Evolutionary conservation across 2,329 filamentous ascomycete genomes (phyloP).

Genomic region (Remersonia thermophila): DNA sequence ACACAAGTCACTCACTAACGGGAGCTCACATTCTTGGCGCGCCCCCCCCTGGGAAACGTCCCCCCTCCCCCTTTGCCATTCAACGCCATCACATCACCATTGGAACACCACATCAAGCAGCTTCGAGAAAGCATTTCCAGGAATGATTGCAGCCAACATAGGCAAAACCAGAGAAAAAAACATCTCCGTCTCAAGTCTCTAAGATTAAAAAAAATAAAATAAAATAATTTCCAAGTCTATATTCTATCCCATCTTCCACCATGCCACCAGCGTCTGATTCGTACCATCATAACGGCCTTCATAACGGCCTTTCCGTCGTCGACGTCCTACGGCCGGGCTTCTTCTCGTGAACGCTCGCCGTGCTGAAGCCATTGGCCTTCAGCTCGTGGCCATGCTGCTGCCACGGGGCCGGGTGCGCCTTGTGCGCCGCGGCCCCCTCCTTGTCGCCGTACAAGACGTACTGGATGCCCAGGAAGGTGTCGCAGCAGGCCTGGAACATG

Average conservation of each 20-base stretch:
- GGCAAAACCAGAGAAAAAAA: too few species aligned
- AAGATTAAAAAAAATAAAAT: too few species aligned
- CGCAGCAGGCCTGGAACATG: slow-evolving; percentile 68
- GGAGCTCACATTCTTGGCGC: too few species aligned
- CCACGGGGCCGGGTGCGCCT: slow-evolving; percentile 15
- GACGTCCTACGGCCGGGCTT: slow-evolving; percentile 12
- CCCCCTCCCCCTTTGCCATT: too few species aligned
- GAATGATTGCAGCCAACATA: too few species aligned
- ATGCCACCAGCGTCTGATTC: too few species aligned
- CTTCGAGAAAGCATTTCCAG: too few species aligned
- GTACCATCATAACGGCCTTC: not conserved
- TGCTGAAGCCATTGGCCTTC: slow-evolving; percentile 8
- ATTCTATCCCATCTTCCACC: slow-evolving; percentile 3
- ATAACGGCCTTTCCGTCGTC: slow-evolving; percentile 12
- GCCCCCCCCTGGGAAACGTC: too few species aligned
- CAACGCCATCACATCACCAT: too few species aligned
- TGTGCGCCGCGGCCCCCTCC: slow-evolving; percentile 21
- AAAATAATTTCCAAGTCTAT: not conserved
- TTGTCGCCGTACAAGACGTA: slow-evolving; percentile 57
- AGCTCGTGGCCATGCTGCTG: slow-evolving; percentile 8
- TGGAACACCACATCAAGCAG: too few species aligned
- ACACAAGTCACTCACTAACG: too few species aligned
- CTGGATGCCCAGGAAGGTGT: slow-evolving; percentile 61
- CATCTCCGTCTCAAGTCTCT: too few species aligned
- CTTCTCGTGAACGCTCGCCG: slow-evolving; percentile 7